Evolutionary conservation across 139 green algal species (phyloP).

Genomic region (Zygnema circumcarinatum): DNA sequence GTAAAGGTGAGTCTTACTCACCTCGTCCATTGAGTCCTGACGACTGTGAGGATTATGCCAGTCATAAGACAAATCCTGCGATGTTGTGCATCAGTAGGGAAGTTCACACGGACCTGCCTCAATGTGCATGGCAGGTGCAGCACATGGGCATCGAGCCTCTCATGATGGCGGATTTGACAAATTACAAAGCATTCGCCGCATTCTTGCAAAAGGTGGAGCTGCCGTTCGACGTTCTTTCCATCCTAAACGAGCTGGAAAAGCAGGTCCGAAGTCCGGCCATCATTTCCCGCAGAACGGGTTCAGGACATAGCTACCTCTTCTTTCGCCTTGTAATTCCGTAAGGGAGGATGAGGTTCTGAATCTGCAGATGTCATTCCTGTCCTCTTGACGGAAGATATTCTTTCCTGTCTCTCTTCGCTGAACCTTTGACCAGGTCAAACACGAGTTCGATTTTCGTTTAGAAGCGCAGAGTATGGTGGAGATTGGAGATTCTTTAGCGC

Average conservation of each 20-base stretch:
- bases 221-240: slow-evolving; percentile 51
- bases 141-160: slow-evolving; percentile 32
- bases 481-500: slow-evolving; percentile 51
- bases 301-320: not conserved
- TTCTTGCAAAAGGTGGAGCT: slow-evolving; percentile 60
- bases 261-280: slow-evolving; percentile 43
- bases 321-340: not conserved
- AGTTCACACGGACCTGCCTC: too few relatives aligned
- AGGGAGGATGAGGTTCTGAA: slow-evolving; percentile 4
- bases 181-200: slow-evolving; percentile 37
- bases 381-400: too few relatives aligned
- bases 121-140: slow-evolving; percentile 63
- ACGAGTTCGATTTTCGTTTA: slow-evolving; percentile 60
- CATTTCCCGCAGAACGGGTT: not conserved
- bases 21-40: too few relatives aligned
- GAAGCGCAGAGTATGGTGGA: slow-evolving; percentile 52
- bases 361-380: too few relatives aligned
- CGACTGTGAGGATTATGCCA: too few relatives aligned
- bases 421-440: slow-evolving; percentile 32
- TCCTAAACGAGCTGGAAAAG: slow-evolving; percentile 47
- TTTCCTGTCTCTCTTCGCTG: not conserved
- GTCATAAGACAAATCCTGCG: too few relatives aligned
- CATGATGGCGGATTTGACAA: slow-evolving; percentile 59
- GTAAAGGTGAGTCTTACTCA: slow-evolving; percentile 58
- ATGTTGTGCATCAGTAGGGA: too few relatives aligned